Base-by-base conservation (phyloP, 2,329 filamentous ascomycete species). In the Catunica adiposa region DNA sequence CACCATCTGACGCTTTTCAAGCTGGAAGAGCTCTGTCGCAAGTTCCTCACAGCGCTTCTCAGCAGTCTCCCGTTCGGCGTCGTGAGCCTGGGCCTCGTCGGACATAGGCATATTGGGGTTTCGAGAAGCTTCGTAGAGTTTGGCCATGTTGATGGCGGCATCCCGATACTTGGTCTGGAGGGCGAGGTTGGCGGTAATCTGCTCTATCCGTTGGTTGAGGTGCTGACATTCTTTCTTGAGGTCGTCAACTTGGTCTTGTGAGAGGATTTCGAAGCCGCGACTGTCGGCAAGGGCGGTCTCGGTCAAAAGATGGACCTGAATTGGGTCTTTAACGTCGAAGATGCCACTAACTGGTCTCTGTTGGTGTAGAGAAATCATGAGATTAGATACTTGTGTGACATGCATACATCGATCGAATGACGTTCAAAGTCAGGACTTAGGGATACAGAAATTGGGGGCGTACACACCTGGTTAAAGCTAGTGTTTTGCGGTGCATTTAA, bases 161-260 rank as follows among this genome's bases (percentile, higher is more conserved):
- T 97, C 90, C 62, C 89, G 85, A 63, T 96, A 88, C 71, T 97
- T 98, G 55, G 82, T 85, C 67, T 98, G 92, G 48, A 97, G 81
- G 31, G 83, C 82, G 38, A 98, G 75, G 68, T 90, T 95, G 59
- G 87, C 79, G 61, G 83, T 81, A 20, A 87, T 82, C 38, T 86
- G 83, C 60, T 90, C 86, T 61, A 95, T 82, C n/a, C 87, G 83
- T 64, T 82, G 79, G 25, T 77, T 75, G 52, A 97, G 69, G 37
- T 80, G 73, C 58, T 80, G 78, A 60, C 83, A 79, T 71, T 95
- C 87, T 67, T 89, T 94, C 74, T 97, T 98, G 63, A 97, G 70
- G 50, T 80, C 77, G 61, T 97, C 92, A 29, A 96, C 84, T 69
- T 97, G 89, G 66, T 95, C 89, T 62, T 90, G 86, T 0, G 89